These are phyloP conservation scores for Eucalyptus victrix DNA, from an alignment of 345 rosid species.

Conservation along the genomic window DNA sequence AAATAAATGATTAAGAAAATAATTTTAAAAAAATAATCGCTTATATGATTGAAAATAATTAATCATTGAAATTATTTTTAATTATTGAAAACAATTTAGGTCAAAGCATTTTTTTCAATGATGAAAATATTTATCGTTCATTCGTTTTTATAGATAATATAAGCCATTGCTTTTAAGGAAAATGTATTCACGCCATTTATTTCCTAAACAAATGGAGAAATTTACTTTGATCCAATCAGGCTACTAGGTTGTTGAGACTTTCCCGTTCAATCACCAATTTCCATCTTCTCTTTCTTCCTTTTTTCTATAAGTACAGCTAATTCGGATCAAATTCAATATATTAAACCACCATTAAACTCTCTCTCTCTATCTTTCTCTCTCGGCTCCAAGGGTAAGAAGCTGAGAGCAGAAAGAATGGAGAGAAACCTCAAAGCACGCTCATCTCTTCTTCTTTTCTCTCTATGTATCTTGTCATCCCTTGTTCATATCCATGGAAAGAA, in stretches of 20 bases:
- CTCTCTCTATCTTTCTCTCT: not conserved
- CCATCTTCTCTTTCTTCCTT: not conserved
- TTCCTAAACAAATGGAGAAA: not conserved
- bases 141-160: not conserved
- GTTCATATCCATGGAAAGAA: not conserved
- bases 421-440: not conserved
- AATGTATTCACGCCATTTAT: not conserved
- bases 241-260: not conserved
- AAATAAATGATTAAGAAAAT: not conserved
- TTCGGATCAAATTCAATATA: not conserved
- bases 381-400: not conserved
- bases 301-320: not conserved
- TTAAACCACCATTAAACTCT: not conserved
- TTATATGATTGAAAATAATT: not conserved
- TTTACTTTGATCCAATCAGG: not conserved
- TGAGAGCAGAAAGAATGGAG: not conserved
- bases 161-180: not conserved
- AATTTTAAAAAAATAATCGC: accelerated
- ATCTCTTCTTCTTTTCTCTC: not conserved
- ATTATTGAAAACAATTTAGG: not conserved
- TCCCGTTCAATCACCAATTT: not conserved
- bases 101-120: not conserved
- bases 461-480: not conserved
- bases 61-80: not conserved
- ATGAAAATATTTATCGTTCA: not conserved